phyloP scores from a whole-genome alignment of 2,329 filamentous ascomycete species.

The Ploettnerulaceae sp. region DNA sequence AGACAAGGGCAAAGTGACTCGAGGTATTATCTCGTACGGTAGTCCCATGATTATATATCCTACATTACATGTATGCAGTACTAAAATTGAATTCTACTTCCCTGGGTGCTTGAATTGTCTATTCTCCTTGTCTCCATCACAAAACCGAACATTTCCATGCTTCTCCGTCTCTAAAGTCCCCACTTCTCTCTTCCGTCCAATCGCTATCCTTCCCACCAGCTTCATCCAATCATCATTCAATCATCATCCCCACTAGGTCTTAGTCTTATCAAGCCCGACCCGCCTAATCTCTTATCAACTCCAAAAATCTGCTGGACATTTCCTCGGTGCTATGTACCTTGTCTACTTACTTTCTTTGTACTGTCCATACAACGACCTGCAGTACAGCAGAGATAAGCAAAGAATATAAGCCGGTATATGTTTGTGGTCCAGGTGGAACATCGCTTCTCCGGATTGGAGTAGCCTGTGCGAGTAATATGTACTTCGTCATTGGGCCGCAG shows the following conservation, averaged over 20 bases:
- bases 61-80: no score
- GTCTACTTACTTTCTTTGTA: not conserved
- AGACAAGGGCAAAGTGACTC: no score
- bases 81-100: no score
- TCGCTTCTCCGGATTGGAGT: constrained; percentile 11
- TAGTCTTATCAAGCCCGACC: not conserved
- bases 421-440: not conserved
- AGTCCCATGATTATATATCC: no score
- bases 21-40: no score
- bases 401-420: no score
- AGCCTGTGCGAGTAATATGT: not conserved
- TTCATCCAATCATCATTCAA: not conserved
- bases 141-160: not conserved
- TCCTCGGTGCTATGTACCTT: not conserved
- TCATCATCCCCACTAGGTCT: no score
- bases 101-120: no score
- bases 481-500: not conserved
- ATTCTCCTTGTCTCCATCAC: no score
- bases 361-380: no score
- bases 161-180: not conserved
- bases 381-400: no score
- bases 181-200: not conserved
- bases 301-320: not conserved
- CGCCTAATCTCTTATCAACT: not conserved
- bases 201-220: no score